Conservation (phyloP, 2,329 filamentous ascomycete species). For the Emmonsiellopsis sp. region DNA sequence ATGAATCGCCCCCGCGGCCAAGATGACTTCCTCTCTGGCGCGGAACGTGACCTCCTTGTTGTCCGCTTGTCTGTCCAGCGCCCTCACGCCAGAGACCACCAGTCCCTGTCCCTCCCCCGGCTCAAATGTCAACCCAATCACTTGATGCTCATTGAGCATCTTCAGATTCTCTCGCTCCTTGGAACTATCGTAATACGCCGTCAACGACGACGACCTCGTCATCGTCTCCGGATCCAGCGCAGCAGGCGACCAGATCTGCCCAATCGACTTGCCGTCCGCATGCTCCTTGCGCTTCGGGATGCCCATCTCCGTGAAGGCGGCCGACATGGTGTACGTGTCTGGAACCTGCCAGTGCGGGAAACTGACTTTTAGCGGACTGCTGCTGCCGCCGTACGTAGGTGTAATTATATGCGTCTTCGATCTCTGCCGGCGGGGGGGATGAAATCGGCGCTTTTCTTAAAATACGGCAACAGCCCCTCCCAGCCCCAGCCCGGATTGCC, state of each 20-base stretch:
- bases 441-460: slow-evolving; percentile 36
- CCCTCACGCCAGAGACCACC: slow-evolving; percentile 11
- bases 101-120: background rate
- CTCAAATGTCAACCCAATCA: slow-evolving; percentile 8
- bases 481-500: slow-evolving; percentile 34
- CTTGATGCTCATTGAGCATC: slow-evolving; percentile 4
- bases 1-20: slow-evolving; percentile 32
- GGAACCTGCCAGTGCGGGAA: slow-evolving; percentile 28
- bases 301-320: slow-evolving; percentile 7
- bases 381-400: slow-evolving; percentile 33
- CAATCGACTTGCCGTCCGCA: slow-evolving; percentile 3
- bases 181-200: slow-evolving; percentile 2
- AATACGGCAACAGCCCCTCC: slow-evolving; percentile 36
- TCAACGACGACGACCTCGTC: slow-evolving; percentile 6
- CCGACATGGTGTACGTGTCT: slow-evolving; percentile 7
- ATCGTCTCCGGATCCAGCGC: slow-evolving; percentile 6
- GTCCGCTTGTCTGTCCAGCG: slow-evolving; percentile 9
- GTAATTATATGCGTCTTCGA: slow-evolving; percentile 28
- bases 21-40: slow-evolving; percentile 26
- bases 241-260: slow-evolving; percentile 3
- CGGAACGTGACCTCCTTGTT: slow-evolving; percentile 1
- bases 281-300: background rate
- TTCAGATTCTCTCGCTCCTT: slow-evolving; percentile 1
- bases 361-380: slow-evolving; percentile 41
- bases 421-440: slow-evolving; percentile 28